These are phyloP conservation scores for Neopestalotiopsis sp. DNA, from an alignment of 2,329 filamentous ascomycete genomes.

Conservation along the genomic window DNA sequence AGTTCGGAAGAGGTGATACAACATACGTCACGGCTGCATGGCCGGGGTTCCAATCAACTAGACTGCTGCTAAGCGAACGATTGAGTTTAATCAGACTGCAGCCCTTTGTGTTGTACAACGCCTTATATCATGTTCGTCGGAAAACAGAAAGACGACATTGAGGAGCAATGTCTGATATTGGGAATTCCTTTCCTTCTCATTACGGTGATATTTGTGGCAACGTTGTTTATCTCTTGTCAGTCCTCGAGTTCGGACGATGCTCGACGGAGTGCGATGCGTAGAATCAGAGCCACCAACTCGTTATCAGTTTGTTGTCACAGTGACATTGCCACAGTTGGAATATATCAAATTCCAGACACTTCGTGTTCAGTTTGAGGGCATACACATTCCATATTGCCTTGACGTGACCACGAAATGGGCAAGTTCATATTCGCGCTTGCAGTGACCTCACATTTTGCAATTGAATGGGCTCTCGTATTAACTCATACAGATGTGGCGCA, in stretches of 20 bases:
- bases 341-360: neutral
- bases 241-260: neutral
- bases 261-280: neutral
- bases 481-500: too few relatives aligned
- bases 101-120: neutral
- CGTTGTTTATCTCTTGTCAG: neutral
- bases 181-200: neutral
- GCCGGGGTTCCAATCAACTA: neutral
- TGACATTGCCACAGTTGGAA: neutral
- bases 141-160: neutral
- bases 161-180: neutral
- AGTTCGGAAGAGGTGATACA: slow-evolving; percentile 4
- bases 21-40: slow-evolving; percentile 1
- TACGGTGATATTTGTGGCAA: neutral
- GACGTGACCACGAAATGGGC: neutral
- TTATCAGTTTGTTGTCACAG: neutral
- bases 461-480: too few relatives aligned
- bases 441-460: too few relatives aligned
- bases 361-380: neutral
- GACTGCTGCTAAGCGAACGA: neutral
- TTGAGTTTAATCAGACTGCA: slow-evolving; percentile 3
- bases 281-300: neutral
- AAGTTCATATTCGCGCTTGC: too few relatives aligned
- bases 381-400: neutral
- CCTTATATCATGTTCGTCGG: neutral